These are phyloP conservation scores for Saccharomycopsis fermentans DNA, from an alignment of 805 yeast genomes.

Conservation along the genomic window DNA sequence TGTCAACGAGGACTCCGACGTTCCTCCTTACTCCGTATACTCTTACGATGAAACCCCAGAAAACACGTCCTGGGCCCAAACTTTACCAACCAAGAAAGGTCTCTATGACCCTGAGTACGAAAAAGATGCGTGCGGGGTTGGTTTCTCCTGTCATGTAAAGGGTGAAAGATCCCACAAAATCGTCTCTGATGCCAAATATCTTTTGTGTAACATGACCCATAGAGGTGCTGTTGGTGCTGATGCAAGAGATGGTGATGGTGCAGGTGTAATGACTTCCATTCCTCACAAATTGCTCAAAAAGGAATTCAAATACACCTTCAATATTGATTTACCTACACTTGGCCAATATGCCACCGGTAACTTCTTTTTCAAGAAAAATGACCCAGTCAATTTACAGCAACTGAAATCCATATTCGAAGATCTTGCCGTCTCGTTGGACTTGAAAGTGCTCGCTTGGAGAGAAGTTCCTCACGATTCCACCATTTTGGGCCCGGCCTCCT, in stretches of 20 bases:
- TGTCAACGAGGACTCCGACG: conserved; percentile 3
- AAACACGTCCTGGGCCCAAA: conserved; percentile 86
- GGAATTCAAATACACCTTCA: conserved; percentile 68
- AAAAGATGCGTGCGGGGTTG: conserved; percentile 98
- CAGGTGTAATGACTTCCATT: conserved; percentile 88
- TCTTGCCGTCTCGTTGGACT: conserved; percentile 65
- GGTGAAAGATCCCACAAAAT: conserved; percentile 84
- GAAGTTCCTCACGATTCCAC: conserved; percentile 90
- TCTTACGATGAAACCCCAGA: conserved; percentile 65
- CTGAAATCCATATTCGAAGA: conserved; percentile 72
- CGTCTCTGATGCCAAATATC: conserved; percentile 77
- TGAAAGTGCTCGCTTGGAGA: conserved; percentile 90
- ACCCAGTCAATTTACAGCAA: conserved; percentile 50
- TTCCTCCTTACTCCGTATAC: conserved; percentile 30
- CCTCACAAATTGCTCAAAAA: conserved; percentile 81
- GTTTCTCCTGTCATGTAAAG: conserved; percentile 90
- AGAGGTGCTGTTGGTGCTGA: conserved; percentile 96
- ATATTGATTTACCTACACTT: conserved; percentile 56
- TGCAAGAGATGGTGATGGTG: conserved; percentile 98
- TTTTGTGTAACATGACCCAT: conserved; percentile 96
- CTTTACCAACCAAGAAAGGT: conserved; percentile 79
- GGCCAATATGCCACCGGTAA: conserved; percentile 96
- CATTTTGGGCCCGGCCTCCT: conserved; percentile 87
- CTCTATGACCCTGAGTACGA: conserved; percentile 89
- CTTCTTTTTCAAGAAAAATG: conserved; percentile 82